phyloP scores from a whole-genome alignment of 108 stramenopile species.

The Cyclotella cryptica region DNA sequence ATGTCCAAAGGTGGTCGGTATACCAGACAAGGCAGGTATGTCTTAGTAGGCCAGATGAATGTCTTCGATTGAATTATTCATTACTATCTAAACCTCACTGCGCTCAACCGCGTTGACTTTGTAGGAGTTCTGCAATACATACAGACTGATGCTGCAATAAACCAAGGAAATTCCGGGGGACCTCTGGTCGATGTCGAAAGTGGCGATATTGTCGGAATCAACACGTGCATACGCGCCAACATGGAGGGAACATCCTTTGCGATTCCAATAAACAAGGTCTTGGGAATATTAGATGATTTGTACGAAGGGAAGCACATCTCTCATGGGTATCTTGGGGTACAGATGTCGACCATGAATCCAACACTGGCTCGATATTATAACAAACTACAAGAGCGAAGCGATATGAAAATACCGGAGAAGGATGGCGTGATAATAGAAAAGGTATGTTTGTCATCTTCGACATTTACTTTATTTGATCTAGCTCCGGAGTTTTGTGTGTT shows the following conservation, averaged over 20 bases:
- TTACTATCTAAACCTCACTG: no score
- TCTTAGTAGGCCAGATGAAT: background rate
- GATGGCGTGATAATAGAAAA: constrained; percentile 81
- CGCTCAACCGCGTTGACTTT: no score
- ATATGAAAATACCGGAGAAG: constrained; percentile 65
- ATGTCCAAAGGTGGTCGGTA: constrained; percentile 85
- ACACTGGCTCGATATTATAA: constrained; percentile 67
- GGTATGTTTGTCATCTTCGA: constrained; percentile 9
- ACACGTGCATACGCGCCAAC: constrained; percentile 90
- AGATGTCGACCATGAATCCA: constrained; percentile 74
- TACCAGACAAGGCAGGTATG: constrained; percentile 77
- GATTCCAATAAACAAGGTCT: constrained; percentile 87
- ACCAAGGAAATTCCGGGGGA: constrained; percentile 85
- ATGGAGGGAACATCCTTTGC: constrained; percentile 93
- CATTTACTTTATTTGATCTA: background rate
- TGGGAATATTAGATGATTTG: constrained; percentile 74
- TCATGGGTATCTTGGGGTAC: constrained; percentile 81
- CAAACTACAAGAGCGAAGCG: constrained; percentile 26
- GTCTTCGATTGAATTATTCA: no score
- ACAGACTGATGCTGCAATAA: constrained; percentile 86
- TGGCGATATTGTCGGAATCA: constrained; percentile 89
- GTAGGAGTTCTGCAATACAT: constrained; percentile 74
- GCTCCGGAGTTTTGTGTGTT: no score
- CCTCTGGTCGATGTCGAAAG: constrained; percentile 85
- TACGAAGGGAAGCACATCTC: constrained; percentile 71